Conservation (phyloP, 805 yeast species). For the Phaffomyces antillensis region DNA sequence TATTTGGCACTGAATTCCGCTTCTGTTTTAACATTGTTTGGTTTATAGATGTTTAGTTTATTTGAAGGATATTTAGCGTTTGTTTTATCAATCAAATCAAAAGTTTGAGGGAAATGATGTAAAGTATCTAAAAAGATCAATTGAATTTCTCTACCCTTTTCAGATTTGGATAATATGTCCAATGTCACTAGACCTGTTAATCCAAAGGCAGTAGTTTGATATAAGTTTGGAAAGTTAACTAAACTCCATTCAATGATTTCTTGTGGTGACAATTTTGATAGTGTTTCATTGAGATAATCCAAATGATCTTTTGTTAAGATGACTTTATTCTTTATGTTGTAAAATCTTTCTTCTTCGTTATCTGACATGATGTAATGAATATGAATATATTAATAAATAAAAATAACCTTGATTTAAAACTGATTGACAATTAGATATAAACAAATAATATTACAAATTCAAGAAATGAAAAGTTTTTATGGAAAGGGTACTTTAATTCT, state of each 20-base stretch:
- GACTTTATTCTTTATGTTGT: slow-evolving; percentile 26
- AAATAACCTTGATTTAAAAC: too few relatives aligned
- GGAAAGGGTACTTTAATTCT: too few relatives aligned
- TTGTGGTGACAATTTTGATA: slow-evolving; percentile 50
- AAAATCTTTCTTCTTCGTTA: slow-evolving; percentile 1
- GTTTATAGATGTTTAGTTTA: slow-evolving; percentile 59
- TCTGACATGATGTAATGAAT: not conserved
- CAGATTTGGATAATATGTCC: slow-evolving; percentile 65
- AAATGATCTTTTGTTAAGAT: slow-evolving; percentile 46
- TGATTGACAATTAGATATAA: too few relatives aligned
- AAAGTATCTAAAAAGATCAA: slow-evolving; percentile 84
- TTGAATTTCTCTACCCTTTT: slow-evolving; percentile 44
- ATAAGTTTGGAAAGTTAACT: slow-evolving; percentile 73
- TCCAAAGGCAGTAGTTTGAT: slow-evolving; percentile 93
- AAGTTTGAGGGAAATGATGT: slow-evolving; percentile 92
- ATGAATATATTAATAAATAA: not conserved
- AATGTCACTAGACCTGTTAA: slow-evolving; percentile 84
- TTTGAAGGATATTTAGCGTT: slow-evolving; percentile 46
- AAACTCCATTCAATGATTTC: slow-evolving; percentile 79
- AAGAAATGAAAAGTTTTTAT: too few relatives aligned
- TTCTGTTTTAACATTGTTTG: slow-evolving; percentile 49
- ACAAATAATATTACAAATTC: too few relatives aligned
- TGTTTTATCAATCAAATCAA: slow-evolving; percentile 59
- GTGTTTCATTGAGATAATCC: slow-evolving; percentile 55
- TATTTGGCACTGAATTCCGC: slow-evolving; percentile 56